Evolutionary conservation across 2,329 filamentous ascomycete species (phyloP).

Genomic region (Sarocladium brachiariae): DNA sequence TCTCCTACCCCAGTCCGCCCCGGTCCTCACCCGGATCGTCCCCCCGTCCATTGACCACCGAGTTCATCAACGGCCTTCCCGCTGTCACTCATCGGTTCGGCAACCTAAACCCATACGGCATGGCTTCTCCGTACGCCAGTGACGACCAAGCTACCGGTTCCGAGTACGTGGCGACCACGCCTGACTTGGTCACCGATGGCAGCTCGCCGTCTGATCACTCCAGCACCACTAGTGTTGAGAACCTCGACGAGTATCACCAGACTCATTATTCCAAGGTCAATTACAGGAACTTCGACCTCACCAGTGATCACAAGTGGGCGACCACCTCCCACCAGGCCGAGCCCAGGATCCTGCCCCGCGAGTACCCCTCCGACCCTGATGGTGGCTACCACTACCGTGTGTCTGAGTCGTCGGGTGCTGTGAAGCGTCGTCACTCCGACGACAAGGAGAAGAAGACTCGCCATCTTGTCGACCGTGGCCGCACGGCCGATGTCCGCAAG

Average conservation of each 20-base stretch:
- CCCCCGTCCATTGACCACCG: background rate
- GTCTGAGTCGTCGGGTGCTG: conserved; percentile 13
- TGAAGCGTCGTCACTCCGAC: conserved; percentile 30
- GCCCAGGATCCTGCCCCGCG: conserved; percentile 20
- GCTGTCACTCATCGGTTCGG: conserved; percentile 1
- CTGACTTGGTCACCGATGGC: conserved; percentile 29
- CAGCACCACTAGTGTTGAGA: conserved; percentile 24
- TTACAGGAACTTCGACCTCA: conserved; percentile 28
- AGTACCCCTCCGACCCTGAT: conserved; percentile 15
- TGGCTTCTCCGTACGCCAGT: background rate
- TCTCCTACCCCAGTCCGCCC: conserved; percentile 7
- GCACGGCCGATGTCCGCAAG: conserved; percentile 43
- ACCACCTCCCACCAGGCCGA: conserved; percentile 29
- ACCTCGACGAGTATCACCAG: conserved; percentile 23
- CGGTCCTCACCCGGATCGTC: conserved; percentile 3
- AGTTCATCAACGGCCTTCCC: conserved; percentile 1
- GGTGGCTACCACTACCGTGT: conserved; percentile 10
- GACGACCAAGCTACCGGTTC: background rate
- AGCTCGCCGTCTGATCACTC: conserved; percentile 35
- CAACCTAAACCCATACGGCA: conserved; percentile 7
- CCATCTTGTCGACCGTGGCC: conserved; percentile 31
- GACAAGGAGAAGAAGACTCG: conserved; percentile 29
- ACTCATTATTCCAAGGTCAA: conserved; percentile 23
- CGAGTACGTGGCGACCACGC: conserved; percentile 17
- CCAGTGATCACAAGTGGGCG: conserved; percentile 33